These are phyloP conservation scores for Staphylotrichum tortipilum DNA, from an alignment of 495 filamentous ascomycete species.

Conservation along the genomic window DNA sequence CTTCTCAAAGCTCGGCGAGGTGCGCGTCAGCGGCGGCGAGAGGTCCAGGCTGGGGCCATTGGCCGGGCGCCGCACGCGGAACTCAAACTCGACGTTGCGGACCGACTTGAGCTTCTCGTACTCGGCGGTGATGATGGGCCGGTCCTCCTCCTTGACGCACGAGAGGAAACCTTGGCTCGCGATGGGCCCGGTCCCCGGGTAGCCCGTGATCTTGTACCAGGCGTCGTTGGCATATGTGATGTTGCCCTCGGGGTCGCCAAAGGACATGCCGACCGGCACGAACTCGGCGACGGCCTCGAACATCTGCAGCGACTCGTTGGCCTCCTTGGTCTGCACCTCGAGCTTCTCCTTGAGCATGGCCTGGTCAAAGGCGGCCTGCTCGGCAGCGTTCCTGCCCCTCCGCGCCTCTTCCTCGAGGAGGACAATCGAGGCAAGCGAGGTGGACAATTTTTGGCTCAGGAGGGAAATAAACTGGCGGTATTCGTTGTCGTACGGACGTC, in stretches of 20 bases:
- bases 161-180: slow-evolving; percentile 26
- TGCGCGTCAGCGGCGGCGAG: slow-evolving; percentile 21
- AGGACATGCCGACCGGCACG: slow-evolving; percentile 59
- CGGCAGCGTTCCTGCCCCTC: slow-evolving; percentile 48
- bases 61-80: slow-evolving; percentile 27
- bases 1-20: slow-evolving; percentile 37
- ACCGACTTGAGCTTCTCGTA: slow-evolving; percentile 30
- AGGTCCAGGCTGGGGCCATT: slow-evolving; percentile 9
- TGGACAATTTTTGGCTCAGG: slow-evolving; percentile 52
- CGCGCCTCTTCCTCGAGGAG: slow-evolving; percentile 58
- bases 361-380: slow-evolving; percentile 51
- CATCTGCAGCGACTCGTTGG: slow-evolving; percentile 53
- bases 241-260: slow-evolving; percentile 48
- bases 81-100: slow-evolving; percentile 32
- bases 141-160: slow-evolving; percentile 35
- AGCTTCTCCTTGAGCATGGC: slow-evolving; percentile 54
- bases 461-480: slow-evolving; percentile 56
- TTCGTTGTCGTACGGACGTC: slow-evolving; percentile 59
- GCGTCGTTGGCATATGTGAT: slow-evolving; percentile 60
- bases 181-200: slow-evolving; percentile 19
- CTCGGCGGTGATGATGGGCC: slow-evolving; percentile 20
- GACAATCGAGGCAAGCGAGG: slow-evolving; percentile 55
- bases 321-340: slow-evolving; percentile 50
- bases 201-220: slow-evolving; percentile 41
- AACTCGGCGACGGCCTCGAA: slow-evolving; percentile 63